Conservation (phyloP, 257 asterid genomes). For the Datura wrightii region DNA sequence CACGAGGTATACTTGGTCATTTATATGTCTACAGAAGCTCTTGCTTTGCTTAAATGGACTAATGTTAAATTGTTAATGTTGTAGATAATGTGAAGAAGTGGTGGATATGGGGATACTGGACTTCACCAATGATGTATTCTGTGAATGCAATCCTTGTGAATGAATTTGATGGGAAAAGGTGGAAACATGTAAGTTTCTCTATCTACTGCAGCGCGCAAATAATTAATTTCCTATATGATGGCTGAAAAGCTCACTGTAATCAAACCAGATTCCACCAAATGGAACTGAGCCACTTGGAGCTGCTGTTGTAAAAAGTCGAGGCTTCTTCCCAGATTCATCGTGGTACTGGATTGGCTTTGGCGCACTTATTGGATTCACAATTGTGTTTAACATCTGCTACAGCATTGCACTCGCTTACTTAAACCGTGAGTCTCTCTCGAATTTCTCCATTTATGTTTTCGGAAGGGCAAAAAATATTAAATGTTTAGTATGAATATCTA, state of each 20-base stretch:
- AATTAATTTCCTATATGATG: background rate
- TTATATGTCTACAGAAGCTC: background rate
- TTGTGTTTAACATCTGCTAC: conserved; percentile 49
- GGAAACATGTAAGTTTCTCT: conserved; percentile 58
- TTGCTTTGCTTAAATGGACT: background rate
- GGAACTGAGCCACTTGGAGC: conserved; percentile 54
- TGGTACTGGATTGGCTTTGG: conserved; percentile 78
- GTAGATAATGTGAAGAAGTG: conserved; percentile 65
- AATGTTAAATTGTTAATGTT: background rate
- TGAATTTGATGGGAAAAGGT: conserved; percentile 65
- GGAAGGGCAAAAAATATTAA: background rate
- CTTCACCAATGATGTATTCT: conserved; percentile 74
- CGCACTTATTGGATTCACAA: conserved; percentile 51
- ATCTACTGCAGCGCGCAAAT: background rate
- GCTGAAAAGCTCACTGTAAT: background rate
- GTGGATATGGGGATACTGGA: conserved; percentile 88
- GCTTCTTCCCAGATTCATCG: conserved; percentile 57
- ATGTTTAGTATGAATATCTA: conserved; percentile 19
- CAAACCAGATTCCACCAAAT: conserved; percentile 34
- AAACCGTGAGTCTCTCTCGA: conserved; percentile 48
- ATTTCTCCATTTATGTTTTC: background rate
- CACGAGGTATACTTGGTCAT: conserved; percentile 52
- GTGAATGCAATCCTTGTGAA: conserved; percentile 69
- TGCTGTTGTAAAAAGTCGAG: conserved; percentile 44
- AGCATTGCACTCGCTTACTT: conserved; percentile 49